Base-by-base conservation (phyloP, 148 eudicot genomes). In the Suaeda aralocaspica region DNA sequence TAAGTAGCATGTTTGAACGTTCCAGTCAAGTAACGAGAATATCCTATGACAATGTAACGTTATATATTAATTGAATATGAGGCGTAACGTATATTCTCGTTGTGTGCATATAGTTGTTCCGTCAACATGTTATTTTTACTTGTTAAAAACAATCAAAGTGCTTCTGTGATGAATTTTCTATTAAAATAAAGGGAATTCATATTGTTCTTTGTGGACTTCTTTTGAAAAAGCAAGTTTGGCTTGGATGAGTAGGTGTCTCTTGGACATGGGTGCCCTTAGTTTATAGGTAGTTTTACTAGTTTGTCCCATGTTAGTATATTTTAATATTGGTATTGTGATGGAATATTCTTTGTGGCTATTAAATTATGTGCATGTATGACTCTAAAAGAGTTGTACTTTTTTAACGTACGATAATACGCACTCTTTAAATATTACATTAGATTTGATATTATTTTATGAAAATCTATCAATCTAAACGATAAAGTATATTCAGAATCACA, bases 221-320 rank as follows among this genome's bases (percentile, higher is more conserved):
- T 69, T 69, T 75, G 30, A 51, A 69, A 68, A 62, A 63, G 64
- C 57, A 63, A 61, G 16, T 16, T 51, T 52, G 55, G 41, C 51
- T 11, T 67, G 21, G 26, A 39, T 33, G 13, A 5, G 10, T 50
- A n/a, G 62, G 24, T 55, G 31, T 8, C 15, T 26, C n/a, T 31
- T 19, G 24, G 22, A 49, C 22, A 9, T 39, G 52, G 15, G 49
- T 68, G 62, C 55, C 78, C 55, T 67, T 74, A 56, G 48, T 24
- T 31, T 0, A 52, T 39, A 46, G 51, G 28, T 18, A 26, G 53
- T 29, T 60, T 50, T 45, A 28, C 63, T 41, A 5, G 55, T 55
- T 15, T 60, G 34, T 25, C 28, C 22, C 14, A 24, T 24, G 58
- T 50, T 53, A 19, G 11, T 34, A 36, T 34, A 74, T 62, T 13